These are phyloP conservation scores for Megacollybia marginata DNA, from an alignment of 768 basidiomycete species.

Conservation along the genomic window DNA sequence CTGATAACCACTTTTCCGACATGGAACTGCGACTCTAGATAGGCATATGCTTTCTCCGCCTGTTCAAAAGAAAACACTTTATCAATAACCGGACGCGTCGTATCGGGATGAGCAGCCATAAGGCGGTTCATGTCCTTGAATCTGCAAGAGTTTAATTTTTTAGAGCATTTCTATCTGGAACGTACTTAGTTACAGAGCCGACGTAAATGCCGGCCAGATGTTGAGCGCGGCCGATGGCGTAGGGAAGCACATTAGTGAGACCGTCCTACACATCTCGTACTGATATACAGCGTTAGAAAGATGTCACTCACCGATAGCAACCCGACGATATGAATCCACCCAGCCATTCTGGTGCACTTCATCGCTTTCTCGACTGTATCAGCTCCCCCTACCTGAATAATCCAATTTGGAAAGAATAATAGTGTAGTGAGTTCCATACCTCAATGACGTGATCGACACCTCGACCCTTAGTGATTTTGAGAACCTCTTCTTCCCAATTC, in stretches of 20 bases:
- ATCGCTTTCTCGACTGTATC: slow-evolving; percentile 41
- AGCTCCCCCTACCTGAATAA: slow-evolving; percentile 33
- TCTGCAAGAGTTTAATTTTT: slow-evolving; percentile 11
- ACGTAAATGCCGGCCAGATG: slow-evolving; percentile 35
- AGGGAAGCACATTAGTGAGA: slow-evolving; percentile 18
- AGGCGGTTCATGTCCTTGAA: slow-evolving; percentile 41
- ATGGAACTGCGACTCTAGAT: slow-evolving; percentile 38
- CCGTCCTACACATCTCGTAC: slow-evolving; percentile 8
- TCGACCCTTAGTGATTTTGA: slow-evolving; percentile 21
- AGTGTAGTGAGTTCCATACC: slow-evolving; percentile 17
- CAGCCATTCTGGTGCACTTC: slow-evolving; percentile 29
- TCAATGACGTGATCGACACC: slow-evolving; percentile 16
- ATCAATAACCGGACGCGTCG: slow-evolving; percentile 38
- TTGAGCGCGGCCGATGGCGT: slow-evolving; percentile 21
- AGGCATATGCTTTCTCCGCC: slow-evolving; percentile 34
- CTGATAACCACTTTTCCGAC: slow-evolving; percentile 46
- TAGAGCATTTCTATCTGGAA: not conserved
- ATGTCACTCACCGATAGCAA: slow-evolving; percentile 29
- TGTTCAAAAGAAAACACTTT: slow-evolving; percentile 44
- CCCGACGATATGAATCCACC: slow-evolving; percentile 44
- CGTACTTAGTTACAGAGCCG: slow-evolving; percentile 37
- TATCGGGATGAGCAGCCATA: slow-evolving; percentile 21
- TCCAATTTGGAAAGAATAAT: slow-evolving; percentile 28
- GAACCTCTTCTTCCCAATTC: slow-evolving; percentile 42
- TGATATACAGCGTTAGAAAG: not conserved